These are phyloP conservation scores for Moniliophthora roreri DNA, from an alignment of 1,284 basidiomycete genomes.

Conservation along the genomic window DNA sequence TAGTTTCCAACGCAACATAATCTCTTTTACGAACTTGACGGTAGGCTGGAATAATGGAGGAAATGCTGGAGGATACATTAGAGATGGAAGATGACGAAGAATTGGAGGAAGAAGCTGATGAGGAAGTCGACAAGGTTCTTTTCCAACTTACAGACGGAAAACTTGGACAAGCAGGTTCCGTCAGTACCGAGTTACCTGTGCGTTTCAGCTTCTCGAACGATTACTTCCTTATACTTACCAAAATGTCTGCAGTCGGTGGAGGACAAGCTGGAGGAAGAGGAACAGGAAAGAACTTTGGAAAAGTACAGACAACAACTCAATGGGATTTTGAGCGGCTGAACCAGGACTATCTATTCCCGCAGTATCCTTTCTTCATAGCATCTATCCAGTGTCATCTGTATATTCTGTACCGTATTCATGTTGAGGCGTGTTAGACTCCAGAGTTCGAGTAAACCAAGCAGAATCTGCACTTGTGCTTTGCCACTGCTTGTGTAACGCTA, in stretches of 20 bases:
- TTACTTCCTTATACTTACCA: conserved; percentile 4
- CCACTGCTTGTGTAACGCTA: background rate
- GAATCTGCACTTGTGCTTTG: no score
- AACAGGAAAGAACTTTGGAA: conserved; percentile 83
- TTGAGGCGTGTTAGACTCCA: background rate
- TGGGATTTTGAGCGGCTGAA: conserved; percentile 75
- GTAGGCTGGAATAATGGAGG: conserved; percentile 91
- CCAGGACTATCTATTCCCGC: conserved; percentile 9
- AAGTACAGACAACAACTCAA: conserved; percentile 85
- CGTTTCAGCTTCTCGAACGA: conserved; percentile 29
- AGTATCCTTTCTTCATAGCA: background rate
- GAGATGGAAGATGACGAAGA: conserved; percentile 92
- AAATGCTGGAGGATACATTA: conserved; percentile 89
- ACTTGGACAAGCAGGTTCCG: conserved; percentile 79
- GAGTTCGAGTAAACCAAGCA: no score
- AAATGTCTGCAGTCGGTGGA: conserved; percentile 42
- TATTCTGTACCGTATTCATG: background rate
- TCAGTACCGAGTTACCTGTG: conserved; percentile 79
- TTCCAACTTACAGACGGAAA: conserved; percentile 97
- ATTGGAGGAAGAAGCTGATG: conserved; percentile 95
- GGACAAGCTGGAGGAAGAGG: conserved; percentile 71
- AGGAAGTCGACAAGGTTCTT: conserved; percentile 95
- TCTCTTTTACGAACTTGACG: conserved; percentile 2
- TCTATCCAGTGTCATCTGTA: background rate
- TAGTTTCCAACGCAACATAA: background rate